phyloP scores from a whole-genome alignment of 1,139 yeast genomes.

The Taphrina populina region DNA sequence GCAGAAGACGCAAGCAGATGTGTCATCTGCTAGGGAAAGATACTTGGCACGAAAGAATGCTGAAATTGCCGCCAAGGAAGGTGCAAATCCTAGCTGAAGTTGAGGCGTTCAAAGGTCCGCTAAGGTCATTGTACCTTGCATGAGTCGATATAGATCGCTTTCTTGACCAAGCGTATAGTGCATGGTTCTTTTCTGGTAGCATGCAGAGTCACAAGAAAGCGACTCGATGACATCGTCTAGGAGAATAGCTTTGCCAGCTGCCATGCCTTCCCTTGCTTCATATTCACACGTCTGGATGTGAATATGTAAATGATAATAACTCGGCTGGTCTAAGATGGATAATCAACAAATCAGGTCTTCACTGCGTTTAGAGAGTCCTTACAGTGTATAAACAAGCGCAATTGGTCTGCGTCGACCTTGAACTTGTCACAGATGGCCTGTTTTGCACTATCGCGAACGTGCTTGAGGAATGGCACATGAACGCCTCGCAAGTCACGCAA shows the following conservation, averaged over 20 bases:
- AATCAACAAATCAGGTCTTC: neutral
- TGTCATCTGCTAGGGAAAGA: slow-evolving; percentile 43
- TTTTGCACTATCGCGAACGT: slow-evolving; percentile 64
- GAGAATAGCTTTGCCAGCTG: slow-evolving; percentile 77
- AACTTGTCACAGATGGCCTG: slow-evolving; percentile 54
- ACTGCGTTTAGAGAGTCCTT: neutral
- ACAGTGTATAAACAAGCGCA: slow-evolving; percentile 38
- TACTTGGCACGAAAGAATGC: slow-evolving; percentile 42
- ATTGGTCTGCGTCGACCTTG: slow-evolving; percentile 13
- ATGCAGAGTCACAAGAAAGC: slow-evolving; percentile 54
- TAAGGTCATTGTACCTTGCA: too few species aligned
- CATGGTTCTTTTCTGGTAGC: slow-evolving; percentile 53
- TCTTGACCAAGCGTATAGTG: slow-evolving; percentile 69
- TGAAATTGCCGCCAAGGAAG: neutral
- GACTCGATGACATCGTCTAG: slow-evolving; percentile 80
- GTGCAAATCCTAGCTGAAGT: too few species aligned
- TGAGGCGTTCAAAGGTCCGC: too few species aligned
- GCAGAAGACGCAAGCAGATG: slow-evolving; percentile 38
- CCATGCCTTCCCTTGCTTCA: slow-evolving; percentile 71
- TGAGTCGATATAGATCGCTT: slow-evolving; percentile 64
- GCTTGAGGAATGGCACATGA: slow-evolving; percentile 60
- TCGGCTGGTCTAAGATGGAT: slow-evolving; percentile 63
- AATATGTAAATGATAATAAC: slow-evolving; percentile 90
- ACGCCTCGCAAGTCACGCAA: slow-evolving; percentile 66
- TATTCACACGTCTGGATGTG: slow-evolving; percentile 80